Base-by-base conservation (phyloP, 805 yeast species). In the Candida ulmi region DNA sequence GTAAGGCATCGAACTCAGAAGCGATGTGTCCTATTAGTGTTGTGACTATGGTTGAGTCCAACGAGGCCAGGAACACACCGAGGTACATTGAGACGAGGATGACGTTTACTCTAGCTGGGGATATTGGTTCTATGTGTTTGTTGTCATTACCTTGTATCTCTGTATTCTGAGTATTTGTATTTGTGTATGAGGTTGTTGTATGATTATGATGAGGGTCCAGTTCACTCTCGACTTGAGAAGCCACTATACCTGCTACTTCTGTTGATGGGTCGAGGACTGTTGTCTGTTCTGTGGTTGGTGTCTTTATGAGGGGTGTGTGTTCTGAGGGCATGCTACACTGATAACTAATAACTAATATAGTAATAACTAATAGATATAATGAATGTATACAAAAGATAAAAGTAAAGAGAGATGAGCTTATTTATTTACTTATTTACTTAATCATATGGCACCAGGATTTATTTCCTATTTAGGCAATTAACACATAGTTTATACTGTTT, bases 11-110 rank as follows among this genome's bases (percentile, higher is more conserved):
- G 51, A 83, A 71, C 48, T 82, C 88, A 2, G 85, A 77, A 1
- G 88, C 85, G 40, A 83, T 81, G 23, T 73, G 72, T 2, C 84
- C 68, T 50, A 81, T 61, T 21, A 81, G 60, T 1, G 88, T 81
- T 0, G 88, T 72, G 15, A 83, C 80, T 19, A 83, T 73, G 0
- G 90, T 82, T 16, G 76, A 68, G 52, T 83, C 91, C 42, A 82
- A 55, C 0, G 90, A 79, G 3, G 85, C 78, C 30, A 83, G 62
- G 48, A 76, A 80, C 0, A 76, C 67, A 32, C 73, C 67, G 17
- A 70, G 47, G 39, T 66, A 72, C 60, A 72, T 56, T 12, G 74
- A 69, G 0, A 60, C 54, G 40, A 72, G 54, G 11, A 72, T 65
- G 18, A 68, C 45, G 27, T 43, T 50, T 25, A 49, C 48, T 35